A percentile compares a stretch with the other conserved stretches of the same genome.
Evolutionary conservation across 208 protist species (phyloP).

Genomic region (Porcisia deanei): DNA sequence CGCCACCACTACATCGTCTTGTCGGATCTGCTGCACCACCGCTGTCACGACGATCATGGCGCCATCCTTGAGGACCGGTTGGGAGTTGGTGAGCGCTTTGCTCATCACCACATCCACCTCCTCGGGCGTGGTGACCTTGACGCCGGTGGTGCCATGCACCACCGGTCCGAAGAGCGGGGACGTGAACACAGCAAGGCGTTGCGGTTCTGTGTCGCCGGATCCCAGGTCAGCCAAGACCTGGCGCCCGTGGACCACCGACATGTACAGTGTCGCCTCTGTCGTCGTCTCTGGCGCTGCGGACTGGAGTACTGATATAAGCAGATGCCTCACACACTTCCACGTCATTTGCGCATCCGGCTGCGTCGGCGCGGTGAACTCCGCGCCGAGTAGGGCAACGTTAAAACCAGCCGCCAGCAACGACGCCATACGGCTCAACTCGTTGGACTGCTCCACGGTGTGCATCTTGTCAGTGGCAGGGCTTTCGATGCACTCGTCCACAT

Average conservation of each 20-base stretch:
- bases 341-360: constrained; percentile 36
- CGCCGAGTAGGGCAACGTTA: constrained; percentile 51
- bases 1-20: constrained; percentile 47
- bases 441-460: constrained; percentile 25
- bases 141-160: constrained; percentile 29
- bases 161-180: constrained; percentile 58
- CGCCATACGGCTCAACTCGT: constrained; percentile 45
- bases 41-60: constrained; percentile 47
- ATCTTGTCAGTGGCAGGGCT: constrained; percentile 8
- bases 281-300: constrained; percentile 8
- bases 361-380: constrained; percentile 36
- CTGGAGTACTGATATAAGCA: constrained; percentile 33
- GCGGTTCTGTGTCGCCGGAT: constrained; percentile 11
- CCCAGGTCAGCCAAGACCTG: constrained; percentile 45
- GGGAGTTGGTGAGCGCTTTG: constrained; percentile 35
- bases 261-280: constrained; percentile 43
- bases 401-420: constrained; percentile 36
- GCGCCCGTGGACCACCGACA: constrained; percentile 46
- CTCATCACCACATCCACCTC: constrained; percentile 35
- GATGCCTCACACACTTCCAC: constrained; percentile 43
- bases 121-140: constrained; percentile 21
- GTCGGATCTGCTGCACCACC: constrained; percentile 49
- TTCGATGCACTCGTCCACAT: constrained; percentile 60
- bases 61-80: constrained; percentile 26
- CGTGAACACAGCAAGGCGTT: constrained; percentile 39